A percentile compares a stretch with the other conserved stretches of the same genome.
Evolutionary conservation across 176 grass and related monocot species (phyloP).

Genomic region (Tuctoria greenei): DNA sequence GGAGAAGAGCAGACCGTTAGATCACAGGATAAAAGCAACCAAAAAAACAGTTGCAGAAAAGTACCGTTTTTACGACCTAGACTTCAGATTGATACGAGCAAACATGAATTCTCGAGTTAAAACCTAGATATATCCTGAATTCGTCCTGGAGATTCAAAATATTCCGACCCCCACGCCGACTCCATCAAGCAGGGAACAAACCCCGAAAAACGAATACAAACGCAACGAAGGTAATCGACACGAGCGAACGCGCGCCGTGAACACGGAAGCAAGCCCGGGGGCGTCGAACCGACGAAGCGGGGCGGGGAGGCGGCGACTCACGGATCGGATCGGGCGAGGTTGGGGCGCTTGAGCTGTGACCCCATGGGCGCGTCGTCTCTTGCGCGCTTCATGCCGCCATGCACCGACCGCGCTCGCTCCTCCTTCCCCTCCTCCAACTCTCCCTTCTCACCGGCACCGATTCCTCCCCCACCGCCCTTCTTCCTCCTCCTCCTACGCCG

Average conservation of each 20-base stretch:
- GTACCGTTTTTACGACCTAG: conserved; percentile 10
- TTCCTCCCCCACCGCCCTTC: conserved; percentile 10
- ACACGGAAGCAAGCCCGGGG: not conserved
- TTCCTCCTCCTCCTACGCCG: not conserved
- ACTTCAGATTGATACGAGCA: conserved; percentile 2
- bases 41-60: not conserved
- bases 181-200: not conserved
- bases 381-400: conserved; percentile 57
- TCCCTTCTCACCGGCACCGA: not conserved
- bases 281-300: not conserved
- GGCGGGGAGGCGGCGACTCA: conserved; percentile 48
- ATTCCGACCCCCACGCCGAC: not conserved
- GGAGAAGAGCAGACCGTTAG: conserved; percentile 24
- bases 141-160: not conserved
- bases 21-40: conserved; percentile 14
- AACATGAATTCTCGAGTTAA: not conserved
- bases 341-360: conserved; percentile 76
- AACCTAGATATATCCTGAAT: conserved; percentile 7
- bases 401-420: conserved; percentile 14
- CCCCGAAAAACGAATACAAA: not conserved
- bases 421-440: not conserved
- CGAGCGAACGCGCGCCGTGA: not conserved
- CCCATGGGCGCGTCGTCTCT: conserved; percentile 75
- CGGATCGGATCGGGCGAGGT: conserved; percentile 86
- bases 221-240: not conserved